Conservation (phyloP, 768 basidiomycete genomes). For the Mycena polygramma region DNA sequence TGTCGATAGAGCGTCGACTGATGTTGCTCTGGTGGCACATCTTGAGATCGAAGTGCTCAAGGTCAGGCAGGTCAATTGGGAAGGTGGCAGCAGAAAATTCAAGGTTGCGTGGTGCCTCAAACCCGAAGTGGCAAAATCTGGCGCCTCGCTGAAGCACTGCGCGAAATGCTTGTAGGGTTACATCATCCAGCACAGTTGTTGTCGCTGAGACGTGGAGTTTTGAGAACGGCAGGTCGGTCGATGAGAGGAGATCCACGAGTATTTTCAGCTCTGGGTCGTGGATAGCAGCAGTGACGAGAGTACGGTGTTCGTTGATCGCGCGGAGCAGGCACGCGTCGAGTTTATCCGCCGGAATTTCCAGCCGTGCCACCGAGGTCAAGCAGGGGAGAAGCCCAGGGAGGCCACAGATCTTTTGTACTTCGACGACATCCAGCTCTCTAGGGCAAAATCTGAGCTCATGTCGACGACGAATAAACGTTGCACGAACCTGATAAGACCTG, state of each 20-base stretch:
- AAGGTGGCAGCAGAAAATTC: background rate
- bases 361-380: background rate
- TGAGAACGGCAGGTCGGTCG: background rate
- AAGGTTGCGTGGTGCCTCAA: background rate
- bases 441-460: background rate
- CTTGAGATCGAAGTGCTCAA: background rate
- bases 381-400: background rate
- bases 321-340: background rate
- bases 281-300: background rate
- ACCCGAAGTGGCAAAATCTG: background rate
- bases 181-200: background rate
- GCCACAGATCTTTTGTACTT: background rate
- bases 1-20: background rate
- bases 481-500: slow-evolving; percentile 1
- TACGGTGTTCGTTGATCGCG: background rate
- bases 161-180: background rate
- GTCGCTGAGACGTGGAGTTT: background rate
- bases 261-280: background rate
- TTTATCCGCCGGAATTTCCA: background rate
- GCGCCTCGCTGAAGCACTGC: background rate
- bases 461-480: too few relatives aligned
- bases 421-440: slow-evolving; percentile 10
- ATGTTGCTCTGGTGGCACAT: background rate
- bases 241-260: background rate
- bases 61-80: background rate